phyloP scores from a whole-genome alignment of 2,329 filamentous ascomycete species.

The Magnaporthiopsis incrustans region DNA sequence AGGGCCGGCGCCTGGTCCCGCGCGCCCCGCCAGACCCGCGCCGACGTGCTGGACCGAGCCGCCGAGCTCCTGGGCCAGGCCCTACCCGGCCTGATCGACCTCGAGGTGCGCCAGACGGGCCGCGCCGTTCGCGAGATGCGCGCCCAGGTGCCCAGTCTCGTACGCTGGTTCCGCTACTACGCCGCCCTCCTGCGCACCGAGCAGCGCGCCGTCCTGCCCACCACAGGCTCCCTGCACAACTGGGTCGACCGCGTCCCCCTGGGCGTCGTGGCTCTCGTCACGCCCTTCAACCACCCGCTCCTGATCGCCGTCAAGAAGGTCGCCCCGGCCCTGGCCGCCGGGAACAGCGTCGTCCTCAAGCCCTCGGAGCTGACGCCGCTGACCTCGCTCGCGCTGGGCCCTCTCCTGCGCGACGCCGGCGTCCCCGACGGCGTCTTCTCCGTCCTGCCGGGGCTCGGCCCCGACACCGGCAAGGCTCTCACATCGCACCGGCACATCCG shows the following conservation, averaged over 20 bases:
- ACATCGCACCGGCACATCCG: conserved; percentile 43
- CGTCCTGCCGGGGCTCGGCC: conserved; percentile 48
- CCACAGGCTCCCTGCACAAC: conserved; percentile 51
- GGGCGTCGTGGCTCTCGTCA: conserved; percentile 49
- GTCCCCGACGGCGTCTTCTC: conserved; percentile 64
- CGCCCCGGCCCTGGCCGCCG: conserved; percentile 50
- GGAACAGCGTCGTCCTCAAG: conserved; percentile 54
- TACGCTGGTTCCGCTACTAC: conserved; percentile 67
- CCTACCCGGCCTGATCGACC: conserved; percentile 47
- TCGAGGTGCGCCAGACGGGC: conserved; percentile 62
- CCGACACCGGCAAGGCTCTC: conserved; percentile 42
- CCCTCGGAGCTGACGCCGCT: conserved; percentile 56
- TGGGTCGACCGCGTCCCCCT: conserved; percentile 46
- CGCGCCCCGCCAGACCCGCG: conserved; percentile 47
- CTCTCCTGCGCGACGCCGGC: conserved; percentile 56
- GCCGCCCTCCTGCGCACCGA: conserved; percentile 59
- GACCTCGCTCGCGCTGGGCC: conserved; percentile 50
- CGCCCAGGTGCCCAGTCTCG: conserved; percentile 57
- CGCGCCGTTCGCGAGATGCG: conserved; percentile 62
- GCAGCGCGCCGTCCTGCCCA: conserved; percentile 58
- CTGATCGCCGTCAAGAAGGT: conserved; percentile 53
- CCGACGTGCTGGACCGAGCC: conserved; percentile 53
- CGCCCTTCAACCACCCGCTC: conserved; percentile 51
- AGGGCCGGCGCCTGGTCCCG: conserved; percentile 47
- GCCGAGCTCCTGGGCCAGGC: conserved; percentile 44